phyloP scores from a whole-genome alignment of 1,284 basidiomycete genomes.

The Taiwanofungus camphoratus region DNA sequence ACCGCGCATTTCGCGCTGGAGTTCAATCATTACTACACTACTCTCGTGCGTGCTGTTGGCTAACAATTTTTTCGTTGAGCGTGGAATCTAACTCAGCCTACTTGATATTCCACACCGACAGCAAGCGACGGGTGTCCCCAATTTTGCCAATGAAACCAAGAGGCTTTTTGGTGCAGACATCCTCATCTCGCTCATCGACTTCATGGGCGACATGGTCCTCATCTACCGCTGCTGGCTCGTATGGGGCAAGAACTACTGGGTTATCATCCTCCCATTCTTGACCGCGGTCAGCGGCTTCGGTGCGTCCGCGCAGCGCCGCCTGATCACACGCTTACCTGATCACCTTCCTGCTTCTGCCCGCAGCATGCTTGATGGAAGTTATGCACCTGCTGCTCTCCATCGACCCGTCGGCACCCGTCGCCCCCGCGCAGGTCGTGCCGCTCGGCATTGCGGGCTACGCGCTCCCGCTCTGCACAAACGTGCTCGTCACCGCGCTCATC shows the following conservation, averaged over 20 bases:
- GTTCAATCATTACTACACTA: conserved; percentile 32
- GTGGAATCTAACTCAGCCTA: background rate
- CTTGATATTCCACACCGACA: background rate
- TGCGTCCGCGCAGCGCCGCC: no score
- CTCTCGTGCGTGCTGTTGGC: conserved; percentile 22
- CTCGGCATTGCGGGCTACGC: conserved; percentile 25
- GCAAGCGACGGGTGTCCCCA: conserved; percentile 8
- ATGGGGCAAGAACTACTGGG: conserved; percentile 27
- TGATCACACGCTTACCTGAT: background rate
- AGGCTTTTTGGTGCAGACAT: conserved; percentile 27
- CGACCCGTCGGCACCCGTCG: conserved; percentile 11
- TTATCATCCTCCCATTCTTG: conserved; percentile 29
- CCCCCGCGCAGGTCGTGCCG: conserved; percentile 9
- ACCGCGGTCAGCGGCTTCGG: conserved; percentile 28
- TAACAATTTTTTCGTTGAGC: background rate
- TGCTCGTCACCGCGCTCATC: conserved; percentile 35
- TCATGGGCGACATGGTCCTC: conserved; percentile 32
- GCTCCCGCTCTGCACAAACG: conserved; percentile 35
- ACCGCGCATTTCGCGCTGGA: conserved; percentile 33
- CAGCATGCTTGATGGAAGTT: conserved; percentile 9
- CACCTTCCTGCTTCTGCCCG: background rate
- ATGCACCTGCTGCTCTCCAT: conserved; percentile 6
- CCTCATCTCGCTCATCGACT: conserved; percentile 32
- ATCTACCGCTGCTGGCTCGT: conserved; percentile 37
- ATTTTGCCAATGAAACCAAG: conserved; percentile 28